Base-by-base conservation (phyloP, 306 rosid species). In the Vigna reflexopilosa region DNA sequence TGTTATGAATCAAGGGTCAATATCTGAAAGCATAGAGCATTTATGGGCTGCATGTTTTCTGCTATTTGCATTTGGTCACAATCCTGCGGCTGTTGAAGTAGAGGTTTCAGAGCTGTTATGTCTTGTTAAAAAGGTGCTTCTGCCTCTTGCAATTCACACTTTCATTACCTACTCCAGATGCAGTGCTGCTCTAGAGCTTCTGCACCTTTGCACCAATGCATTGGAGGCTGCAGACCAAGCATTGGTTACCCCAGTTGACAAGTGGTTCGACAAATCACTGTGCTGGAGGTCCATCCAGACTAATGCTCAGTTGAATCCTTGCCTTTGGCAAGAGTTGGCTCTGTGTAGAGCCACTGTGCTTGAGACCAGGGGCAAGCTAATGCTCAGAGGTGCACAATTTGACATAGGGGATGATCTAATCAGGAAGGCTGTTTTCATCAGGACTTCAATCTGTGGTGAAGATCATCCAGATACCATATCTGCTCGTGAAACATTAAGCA, bases 181-280 rank as follows among this genome's bases (percentile, higher is more conserved):
- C 87, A 87, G 80, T 12, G 88, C 93, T 10, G 87, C 97, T 6
- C 81, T 91, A 1, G 98, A 93, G 75, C 97, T 93, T 82, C 87
- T 93, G 10, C 90, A 94, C 64, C 76, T 89, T 20, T 89, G 98
- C 86, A 93, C 97, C 7, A 77, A 88, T 19, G 87, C 92, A 17
- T 81, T 93, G 81, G 98, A 93, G 85, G 93, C 93, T 24, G 98
- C 93, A 4, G 98, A 91, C 65, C 95, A 93, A 87, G 92, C 91
- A 13, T 88, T 93, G 9, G 90, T 89, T 30, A 79, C 90, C 42
- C 98, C 98, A 0, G 98, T 88, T 36, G 97, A 93, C 82, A 93
- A 87, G 85, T 91, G 97, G 93, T 48, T 89, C 10, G 89, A 91
- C 74, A 89, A 88, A 78, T 89, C 97, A 4, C 94, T 91, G 8